Conservation (phyloP, 2,329 filamentous ascomycete species). For the Aspergillus arachidicola region DNA sequence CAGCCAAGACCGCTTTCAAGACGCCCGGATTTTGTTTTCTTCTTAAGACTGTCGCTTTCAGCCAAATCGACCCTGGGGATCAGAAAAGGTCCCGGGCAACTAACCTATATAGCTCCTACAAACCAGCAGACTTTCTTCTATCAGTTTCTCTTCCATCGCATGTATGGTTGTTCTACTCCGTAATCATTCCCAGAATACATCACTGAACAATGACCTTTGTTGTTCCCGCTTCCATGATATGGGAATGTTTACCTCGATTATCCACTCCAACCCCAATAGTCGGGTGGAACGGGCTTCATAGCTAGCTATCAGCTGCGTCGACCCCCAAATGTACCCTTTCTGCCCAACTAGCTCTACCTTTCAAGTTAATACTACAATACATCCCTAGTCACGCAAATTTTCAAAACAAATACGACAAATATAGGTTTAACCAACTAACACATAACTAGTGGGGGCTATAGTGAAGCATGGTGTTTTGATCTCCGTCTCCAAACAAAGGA, state of each 20-base stretch:
- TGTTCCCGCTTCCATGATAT: neutral
- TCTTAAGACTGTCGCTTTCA: neutral
- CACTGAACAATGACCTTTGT: neutral
- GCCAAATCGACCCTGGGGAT: neutral
- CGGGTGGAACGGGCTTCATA: neutral
- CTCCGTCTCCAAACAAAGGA: neutral
- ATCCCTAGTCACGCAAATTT: neutral
- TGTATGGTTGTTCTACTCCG: neutral
- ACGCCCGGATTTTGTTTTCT: slow-evolving; percentile 8
- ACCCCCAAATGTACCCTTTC: neutral
- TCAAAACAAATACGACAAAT: too few species aligned
- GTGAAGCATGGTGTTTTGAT: neutral
- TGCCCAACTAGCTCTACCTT: neutral
- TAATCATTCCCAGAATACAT: neutral
- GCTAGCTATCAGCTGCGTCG: neutral
- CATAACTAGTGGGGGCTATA: neutral
- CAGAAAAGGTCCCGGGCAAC: too few species aligned
- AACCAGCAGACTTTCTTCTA: neutral
- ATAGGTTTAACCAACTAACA: neutral
- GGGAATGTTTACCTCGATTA: neutral
- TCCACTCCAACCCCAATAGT: neutral
- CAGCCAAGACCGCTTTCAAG: slow-evolving; percentile 26
- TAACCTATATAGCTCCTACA: too few species aligned
- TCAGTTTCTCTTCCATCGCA: neutral
- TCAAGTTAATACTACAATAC: neutral